Percentiles rank a stretch among this genome's conserved stretches.
Evolutionary conservation across 176 grass and related monocot species (phyloP).

Genomic region (Ensete glaucum): DNA sequence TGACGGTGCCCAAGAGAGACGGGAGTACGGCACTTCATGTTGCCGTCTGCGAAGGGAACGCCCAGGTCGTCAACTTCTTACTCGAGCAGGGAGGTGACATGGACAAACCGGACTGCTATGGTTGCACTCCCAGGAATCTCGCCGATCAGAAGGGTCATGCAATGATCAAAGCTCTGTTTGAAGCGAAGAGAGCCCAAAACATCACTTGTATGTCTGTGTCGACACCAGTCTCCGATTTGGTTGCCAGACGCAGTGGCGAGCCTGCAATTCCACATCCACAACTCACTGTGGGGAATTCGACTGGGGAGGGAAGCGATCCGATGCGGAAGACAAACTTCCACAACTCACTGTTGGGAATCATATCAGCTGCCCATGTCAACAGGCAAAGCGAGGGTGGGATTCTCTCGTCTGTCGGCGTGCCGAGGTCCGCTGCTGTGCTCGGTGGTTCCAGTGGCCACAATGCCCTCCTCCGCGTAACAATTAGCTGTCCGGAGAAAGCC

Average conservation of each 20-base stretch:
- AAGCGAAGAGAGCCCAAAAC: conserved; percentile 15
- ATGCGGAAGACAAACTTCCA: conserved; percentile 36
- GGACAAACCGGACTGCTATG: conserved; percentile 35
- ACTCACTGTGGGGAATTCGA: no score
- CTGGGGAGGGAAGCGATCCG: neutral
- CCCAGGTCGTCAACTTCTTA: conserved; percentile 47
- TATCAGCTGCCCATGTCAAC: conserved; percentile 35
- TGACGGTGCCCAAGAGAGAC: conserved; percentile 38
- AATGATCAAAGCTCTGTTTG: conserved; percentile 53
- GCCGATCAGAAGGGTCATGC: conserved; percentile 72
- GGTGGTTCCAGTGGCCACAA: conserved; percentile 2
- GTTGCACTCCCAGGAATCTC: conserved; percentile 50
- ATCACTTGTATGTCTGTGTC: neutral
- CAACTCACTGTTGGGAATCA: conserved; percentile 61
- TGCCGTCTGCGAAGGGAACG: conserved; percentile 64
- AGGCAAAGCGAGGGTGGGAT: conserved; percentile 7
- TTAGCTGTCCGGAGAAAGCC: conserved; percentile 50
- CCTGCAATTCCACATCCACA: conserved; percentile 28
- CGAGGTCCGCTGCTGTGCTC: conserved; percentile 13
- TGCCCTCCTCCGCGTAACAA: conserved; percentile 40
- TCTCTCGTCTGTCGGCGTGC: conserved; percentile 3
- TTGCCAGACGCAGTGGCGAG: conserved; percentile 59
- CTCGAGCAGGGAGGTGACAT: conserved; percentile 52
- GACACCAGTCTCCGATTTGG: conserved; percentile 5
- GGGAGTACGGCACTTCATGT: conserved; percentile 51